Base-by-base conservation (phyloP, 306 rosid genomes). In the Glycine tomentella region DNA sequence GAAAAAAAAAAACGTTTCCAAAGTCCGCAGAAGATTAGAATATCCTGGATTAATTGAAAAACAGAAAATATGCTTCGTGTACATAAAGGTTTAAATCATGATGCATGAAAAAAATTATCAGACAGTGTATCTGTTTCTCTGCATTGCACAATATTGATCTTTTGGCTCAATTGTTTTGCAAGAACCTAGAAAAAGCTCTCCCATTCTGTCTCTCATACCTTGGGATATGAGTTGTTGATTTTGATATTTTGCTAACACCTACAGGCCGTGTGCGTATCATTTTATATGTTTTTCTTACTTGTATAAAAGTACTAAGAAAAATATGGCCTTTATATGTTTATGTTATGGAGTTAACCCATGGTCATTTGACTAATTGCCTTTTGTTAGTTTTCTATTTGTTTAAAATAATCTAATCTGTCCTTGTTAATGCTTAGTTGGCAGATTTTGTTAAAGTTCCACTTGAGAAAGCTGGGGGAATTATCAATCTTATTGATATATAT, bases 381-480 rank as follows among this genome's bases (percentile, higher is more conserved):
- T 72, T 65, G 66, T n/a, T 65, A 12, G 17, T 48, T 67, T 75
- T 56, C 73, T 70, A 11, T 53, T 16, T 74, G 61, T 58, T 63
- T 69, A 77, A 61, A 53, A 14, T 82, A 57, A 78, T 36, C 80
- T 77, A 82, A 89, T 52, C 0, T 70, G 58, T 79, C 74, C 9
- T 40, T 82, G 77, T 63, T 84, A 57, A 79, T 76, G 65, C 70
- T 55, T 84, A 95, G 99, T 85, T 95, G 88, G 96, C 99, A 85
- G 99, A 95, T 91, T 93, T 93, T 85, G 93, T 93, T 50, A 90
- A 87, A 83, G 63, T 87, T 89, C 99, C 99, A 56, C 93, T 95
- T 75, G 97, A 95, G 86, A 89, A 88, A 76, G 87, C 96, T 61
- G 99, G 99, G 49, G 99, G 98, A 75, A 89, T 95, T 86, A 90